Conservation (phyloP, 257 asterid species). For the Gentiana dahurica region DNA sequence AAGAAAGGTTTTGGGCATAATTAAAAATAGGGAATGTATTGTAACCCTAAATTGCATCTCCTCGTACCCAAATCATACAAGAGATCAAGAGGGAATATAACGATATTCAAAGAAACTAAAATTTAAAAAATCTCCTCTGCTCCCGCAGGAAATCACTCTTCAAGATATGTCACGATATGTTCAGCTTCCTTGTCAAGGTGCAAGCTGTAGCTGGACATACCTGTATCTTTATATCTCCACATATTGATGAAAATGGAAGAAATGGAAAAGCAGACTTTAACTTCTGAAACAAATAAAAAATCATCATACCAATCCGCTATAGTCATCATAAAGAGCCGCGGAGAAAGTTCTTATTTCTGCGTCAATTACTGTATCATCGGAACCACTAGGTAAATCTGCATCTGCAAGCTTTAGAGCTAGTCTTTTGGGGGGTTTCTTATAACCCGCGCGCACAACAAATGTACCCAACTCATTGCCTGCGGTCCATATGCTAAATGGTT, state of each 20-base stretch:
- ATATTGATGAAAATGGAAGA: neutral
- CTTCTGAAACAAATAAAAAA: constrained; percentile 1
- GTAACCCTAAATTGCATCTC: no score
- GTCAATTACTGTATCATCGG: constrained; percentile 57
- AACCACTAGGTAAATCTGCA: constrained; percentile 45
- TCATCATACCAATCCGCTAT: constrained; percentile 73
- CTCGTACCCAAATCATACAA: no score
- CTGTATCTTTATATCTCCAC: no score
- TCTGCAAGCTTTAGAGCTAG: constrained; percentile 81
- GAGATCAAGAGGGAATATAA: no score
- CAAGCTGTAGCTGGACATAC: no score
- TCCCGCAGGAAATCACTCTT: no score
- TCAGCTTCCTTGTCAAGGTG: no score
- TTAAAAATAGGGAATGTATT: no score
- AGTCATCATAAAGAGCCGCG: constrained; percentile 92
- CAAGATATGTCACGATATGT: no score
- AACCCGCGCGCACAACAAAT: constrained; percentile 70
- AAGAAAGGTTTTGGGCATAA: no score
- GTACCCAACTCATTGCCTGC: constrained; percentile 70
- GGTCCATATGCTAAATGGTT: constrained; percentile 75
- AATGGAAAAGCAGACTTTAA: neutral
- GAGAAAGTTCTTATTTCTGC: constrained; percentile 87
- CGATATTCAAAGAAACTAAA: no score
- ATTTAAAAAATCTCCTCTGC: no score
- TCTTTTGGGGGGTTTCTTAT: constrained; percentile 82